Base-by-base conservation (phyloP, 495 filamentous ascomycete genomes). In the Cairneyella variabilis region DNA sequence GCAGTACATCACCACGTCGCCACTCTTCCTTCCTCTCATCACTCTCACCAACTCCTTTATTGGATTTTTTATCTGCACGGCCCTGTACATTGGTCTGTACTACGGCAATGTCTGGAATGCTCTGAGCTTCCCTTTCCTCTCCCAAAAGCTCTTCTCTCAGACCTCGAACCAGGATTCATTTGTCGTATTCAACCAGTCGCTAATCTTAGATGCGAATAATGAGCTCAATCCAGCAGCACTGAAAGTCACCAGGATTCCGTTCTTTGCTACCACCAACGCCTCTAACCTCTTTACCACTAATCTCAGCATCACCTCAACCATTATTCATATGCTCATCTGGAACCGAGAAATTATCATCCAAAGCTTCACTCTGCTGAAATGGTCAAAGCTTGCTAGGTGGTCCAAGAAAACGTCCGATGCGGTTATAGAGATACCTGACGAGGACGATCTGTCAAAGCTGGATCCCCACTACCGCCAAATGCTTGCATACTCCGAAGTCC, bases 31-130 rank as follows among this genome's bases (percentile, higher is more conserved):
- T 11, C 49, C 60, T 2, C 26, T 58, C 0, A 30, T 34, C 12
- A 58, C 54, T 37, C 51, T 61, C 23, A 57, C 49, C 32, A 62
- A 56, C 26, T 18, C 9, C 6, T 49, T 54, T 16, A 41, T 58
- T 41, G 54, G 54, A 23, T 51, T 38, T 25, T 28, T 53, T 5
- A 9, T 48, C 5, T 57, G 54, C 41, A 58, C 44, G 11, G 23
- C 14, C 16, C 42, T 57, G 12, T 50, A 45, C 12, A 54, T 49
- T 38, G 49, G 26, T 3, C 3, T 54, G 7, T 57, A 56, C 48
- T 83, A 79, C 61, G 61, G 66, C 51, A 78, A 83, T 57, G 59
- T 61, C 11, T 83, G 77, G 75, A 62, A 67, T 32, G 67, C 74
- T 2, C 64, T 66, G 48, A 64, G 63, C 21, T 75, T 80, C 56